phyloP scores from a whole-genome alignment of 2,329 filamentous ascomycete species.

The Colletotrichum melonis region DNA sequence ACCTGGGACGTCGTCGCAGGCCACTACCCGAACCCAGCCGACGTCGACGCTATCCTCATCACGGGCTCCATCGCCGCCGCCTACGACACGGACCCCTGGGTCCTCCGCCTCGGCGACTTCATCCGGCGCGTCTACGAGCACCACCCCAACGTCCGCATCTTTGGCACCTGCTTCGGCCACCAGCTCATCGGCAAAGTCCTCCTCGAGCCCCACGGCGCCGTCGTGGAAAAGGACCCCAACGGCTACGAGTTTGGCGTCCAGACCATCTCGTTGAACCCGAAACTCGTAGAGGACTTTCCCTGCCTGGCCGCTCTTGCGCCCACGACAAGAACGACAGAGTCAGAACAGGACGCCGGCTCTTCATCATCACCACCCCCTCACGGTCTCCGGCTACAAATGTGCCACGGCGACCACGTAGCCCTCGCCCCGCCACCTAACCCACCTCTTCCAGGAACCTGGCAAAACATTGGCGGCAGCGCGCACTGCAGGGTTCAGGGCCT shows the following conservation, averaged over 20 bases:
- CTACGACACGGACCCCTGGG: constrained; percentile 57
- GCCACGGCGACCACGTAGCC: constrained; percentile 55
- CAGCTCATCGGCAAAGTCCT: constrained; percentile 59
- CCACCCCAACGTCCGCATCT: constrained; percentile 46
- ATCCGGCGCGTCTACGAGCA: constrained; percentile 43
- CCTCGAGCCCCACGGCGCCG: constrained; percentile 35
- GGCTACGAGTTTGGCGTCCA: constrained; percentile 60
- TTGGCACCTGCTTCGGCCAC: constrained; percentile 62
- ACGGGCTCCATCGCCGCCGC: constrained; percentile 52
- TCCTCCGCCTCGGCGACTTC: constrained; percentile 54
- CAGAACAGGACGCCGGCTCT: too few species aligned
- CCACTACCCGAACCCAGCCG: constrained; percentile 41
- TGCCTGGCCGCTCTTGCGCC: constrained; percentile 42
- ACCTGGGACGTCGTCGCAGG: constrained; percentile 46
- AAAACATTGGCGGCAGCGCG: constrained; percentile 54
- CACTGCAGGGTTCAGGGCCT: constrained; percentile 56
- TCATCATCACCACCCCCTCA: too few species aligned
- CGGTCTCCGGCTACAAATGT: constrained; percentile 56
- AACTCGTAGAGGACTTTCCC: constrained; percentile 53
- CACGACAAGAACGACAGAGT: neutral
- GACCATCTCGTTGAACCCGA: constrained; percentile 50
- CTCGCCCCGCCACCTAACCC: neutral
- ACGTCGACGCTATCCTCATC: constrained; percentile 45
- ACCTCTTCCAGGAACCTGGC: constrained; percentile 49
- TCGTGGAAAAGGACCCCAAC: constrained; percentile 49